Evolutionary conservation across 306 rosid genomes (phyloP), one percentile per base, ranked within the genome.

Genomic region (Lathyrus tuberosus): DNA sequence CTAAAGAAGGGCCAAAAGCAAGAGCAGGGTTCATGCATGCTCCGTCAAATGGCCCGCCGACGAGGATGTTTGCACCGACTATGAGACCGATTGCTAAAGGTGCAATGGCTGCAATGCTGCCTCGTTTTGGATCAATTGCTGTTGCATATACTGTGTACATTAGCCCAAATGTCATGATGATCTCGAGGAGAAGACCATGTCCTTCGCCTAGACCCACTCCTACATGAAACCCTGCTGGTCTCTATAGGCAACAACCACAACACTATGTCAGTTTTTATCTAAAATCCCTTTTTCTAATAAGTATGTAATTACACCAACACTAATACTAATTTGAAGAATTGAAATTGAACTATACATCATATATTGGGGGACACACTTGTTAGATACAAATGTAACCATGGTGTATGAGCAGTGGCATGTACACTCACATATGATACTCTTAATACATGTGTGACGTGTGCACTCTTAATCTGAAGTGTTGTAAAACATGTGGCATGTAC

Each of bases 21-120:
- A 92, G 69, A 3, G 97, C 99, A 1, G 99, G 99, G 83, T 91
- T 94, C 99, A 91, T 89, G 75, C 86, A 87, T 8, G 92, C 99
- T 44, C 99, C 99, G 31, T 94, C 99, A 37, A 88, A 94, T 46
- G 97, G 91, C 26, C 92, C 96, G 7, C 97, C 99, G 6, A 83
- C 95, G 46, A 94, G 86, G 68, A 86, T 86, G 72, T 94, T 87
- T 5, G 96, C 99, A 40, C 99, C 96, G 14, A 89, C 91, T 0
- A 94, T 66, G 42, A 94, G 84, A 20, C 88, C 99, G 42, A 94
- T 87, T 12, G 97, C 95, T 33, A 94, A 75, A 0, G 99, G 99
- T 3, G 95, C 95, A 2, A 91, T 74, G 3, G 78, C 82, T 2
- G 91, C 94, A 75, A 78, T 42, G 28, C 68, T 35, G 0, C 99